Percentiles rank a stretch among this genome's conserved stretches.
Conservation (phyloP, 2,329 filamentous ascomycete species). For the Fusarium lateritium region DNA sequence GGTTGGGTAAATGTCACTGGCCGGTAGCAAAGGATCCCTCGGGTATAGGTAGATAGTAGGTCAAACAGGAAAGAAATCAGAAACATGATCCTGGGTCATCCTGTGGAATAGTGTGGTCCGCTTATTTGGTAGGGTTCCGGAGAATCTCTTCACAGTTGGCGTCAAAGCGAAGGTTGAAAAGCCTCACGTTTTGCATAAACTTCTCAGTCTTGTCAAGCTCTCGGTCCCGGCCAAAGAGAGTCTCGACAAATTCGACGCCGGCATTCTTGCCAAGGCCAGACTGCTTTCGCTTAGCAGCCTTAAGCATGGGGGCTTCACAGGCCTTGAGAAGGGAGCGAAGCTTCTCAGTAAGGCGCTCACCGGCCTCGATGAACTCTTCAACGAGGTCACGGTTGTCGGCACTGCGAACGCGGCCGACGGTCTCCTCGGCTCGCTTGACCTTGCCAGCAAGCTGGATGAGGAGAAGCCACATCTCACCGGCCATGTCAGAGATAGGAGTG, state of each 20-base stretch:
- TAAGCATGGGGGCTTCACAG: slow-evolving; percentile 96
- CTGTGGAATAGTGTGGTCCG: slow-evolving; percentile 42
- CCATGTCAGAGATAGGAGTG: slow-evolving; percentile 89
- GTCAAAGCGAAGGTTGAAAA: slow-evolving; percentile 95
- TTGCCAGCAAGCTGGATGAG: slow-evolving; percentile 95
- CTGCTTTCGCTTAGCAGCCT: slow-evolving; percentile 82
- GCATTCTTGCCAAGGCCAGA: slow-evolving; percentile 85
- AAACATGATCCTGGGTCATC: slow-evolving; percentile 47
- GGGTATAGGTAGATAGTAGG: slow-evolving; percentile 37
- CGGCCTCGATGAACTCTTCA: slow-evolving; percentile 90
- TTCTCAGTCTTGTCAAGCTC: slow-evolving; percentile 92
- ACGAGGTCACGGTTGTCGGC: slow-evolving; percentile 84
- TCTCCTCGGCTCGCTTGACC: slow-evolving; percentile 90
- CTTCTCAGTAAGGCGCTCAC: slow-evolving; percentile 87
- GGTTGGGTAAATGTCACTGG: slow-evolving; percentile 40
- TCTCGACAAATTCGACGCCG: slow-evolving; percentile 95
- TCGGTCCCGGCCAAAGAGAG: slow-evolving; percentile 92
- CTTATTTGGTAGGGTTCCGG: slow-evolving; percentile 69
- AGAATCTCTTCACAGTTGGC: slow-evolving; percentile 96
- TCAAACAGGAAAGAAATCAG: slow-evolving; percentile 38
- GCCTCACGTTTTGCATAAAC: slow-evolving; percentile 88
- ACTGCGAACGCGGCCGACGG: slow-evolving; percentile 78
- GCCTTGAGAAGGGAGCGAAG: slow-evolving; percentile 89
- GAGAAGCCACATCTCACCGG: slow-evolving; percentile 94
- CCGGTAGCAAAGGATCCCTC: slow-evolving; percentile 43